phyloP scores from a whole-genome alignment of 1,139 yeast species.

The Lodderomyces orthopsilosis region DNA sequence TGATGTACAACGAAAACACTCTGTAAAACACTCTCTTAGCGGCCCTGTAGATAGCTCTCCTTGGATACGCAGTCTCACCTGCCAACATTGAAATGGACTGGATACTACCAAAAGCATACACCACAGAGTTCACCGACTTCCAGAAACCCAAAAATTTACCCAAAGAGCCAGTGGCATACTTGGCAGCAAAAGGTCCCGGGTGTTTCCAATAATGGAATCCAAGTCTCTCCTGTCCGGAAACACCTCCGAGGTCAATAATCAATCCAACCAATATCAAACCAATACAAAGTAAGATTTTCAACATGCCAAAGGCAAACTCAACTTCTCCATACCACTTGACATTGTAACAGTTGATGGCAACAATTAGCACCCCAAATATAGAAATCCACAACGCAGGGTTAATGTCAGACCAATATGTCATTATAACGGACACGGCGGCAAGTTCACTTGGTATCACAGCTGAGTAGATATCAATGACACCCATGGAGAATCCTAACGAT shows the following conservation, averaged over 20 bases:
- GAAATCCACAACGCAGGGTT: slow-evolving; percentile 28
- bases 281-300: slow-evolving; percentile 24
- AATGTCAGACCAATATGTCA: slow-evolving; percentile 22
- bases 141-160: slow-evolving; percentile 72
- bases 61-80: slow-evolving; percentile 48
- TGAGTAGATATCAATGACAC: slow-evolving; percentile 20
- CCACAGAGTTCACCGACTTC: slow-evolving; percentile 22
- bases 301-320: slow-evolving; percentile 28
- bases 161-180: slow-evolving; percentile 49
- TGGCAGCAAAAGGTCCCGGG: slow-evolving; percentile 42
- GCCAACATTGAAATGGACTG: slow-evolving; percentile 44
- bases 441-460: slow-evolving; percentile 23
- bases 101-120: slow-evolving; percentile 31
- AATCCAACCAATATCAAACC: slow-evolving; percentile 26
- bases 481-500: slow-evolving; percentile 26
- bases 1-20: slow-evolving; percentile 41
- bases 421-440: slow-evolving; percentile 26
- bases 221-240: slow-evolving; percentile 19
- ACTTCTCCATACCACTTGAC: slow-evolving; percentile 31
- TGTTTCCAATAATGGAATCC: slow-evolving; percentile 47
- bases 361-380: slow-evolving; percentile 22
- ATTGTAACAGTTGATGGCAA: slow-evolving; percentile 21
- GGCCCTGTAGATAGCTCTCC: slow-evolving; percentile 46
- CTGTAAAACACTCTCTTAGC: slow-evolving; percentile 47
- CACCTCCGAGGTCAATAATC: slow-evolving; percentile 31